Base-by-base conservation (phyloP, 108 stramenopile genomes). In the Cyclotella baltica region DNA sequence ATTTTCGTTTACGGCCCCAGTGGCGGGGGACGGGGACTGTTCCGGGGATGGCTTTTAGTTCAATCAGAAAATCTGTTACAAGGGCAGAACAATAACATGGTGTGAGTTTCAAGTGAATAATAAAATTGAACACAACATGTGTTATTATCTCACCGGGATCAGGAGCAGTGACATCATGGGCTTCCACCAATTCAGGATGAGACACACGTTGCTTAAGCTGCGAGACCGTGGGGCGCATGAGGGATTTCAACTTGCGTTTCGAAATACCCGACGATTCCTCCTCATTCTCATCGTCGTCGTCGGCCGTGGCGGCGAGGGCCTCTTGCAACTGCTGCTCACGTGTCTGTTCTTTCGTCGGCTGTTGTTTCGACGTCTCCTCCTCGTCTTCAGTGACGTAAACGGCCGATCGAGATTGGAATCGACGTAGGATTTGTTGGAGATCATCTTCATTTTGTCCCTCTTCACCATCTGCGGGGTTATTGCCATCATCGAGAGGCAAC, bases 1-100 rank as follows among this genome's bases (percentile, higher is more conserved):
- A 99, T 84, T 99, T 99, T 33, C 99, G 96, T 61, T 98, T 98
- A 10, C 98, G 90, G 73, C 97, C 92, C 98, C 99, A 99, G 81
- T 99, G 99, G 34, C 96, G 72, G 4, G 99, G 98, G 1, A 99
- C 98, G 22, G 96, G 91, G 0, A 99, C 98, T 9, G 98, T 93
- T 28, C 96, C 96, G 15, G 92, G 88, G 40, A 86, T 73, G 13
- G 90, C 76, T 57, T 99, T 99, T 1, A 99, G 83, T 62, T 88
- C 77, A 52, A 98, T 86, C 56, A 99, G 75, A 72, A 99, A 96
- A 20, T 91, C 87, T n/a, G n/a, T n/a, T n/a, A n/a, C n/a, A n/a
- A n/a, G n/a, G n/a, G n/a, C n/a, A n/a, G n/a, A n/a, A n/a, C n/a
- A n/a, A n/a, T n/a, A n/a, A n/a, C n/a, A n/a, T n/a, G n/a, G n/a